Evolutionary conservation across 345 rosid species (phyloP).

Genomic region (Sisymbrium irio): DNA sequence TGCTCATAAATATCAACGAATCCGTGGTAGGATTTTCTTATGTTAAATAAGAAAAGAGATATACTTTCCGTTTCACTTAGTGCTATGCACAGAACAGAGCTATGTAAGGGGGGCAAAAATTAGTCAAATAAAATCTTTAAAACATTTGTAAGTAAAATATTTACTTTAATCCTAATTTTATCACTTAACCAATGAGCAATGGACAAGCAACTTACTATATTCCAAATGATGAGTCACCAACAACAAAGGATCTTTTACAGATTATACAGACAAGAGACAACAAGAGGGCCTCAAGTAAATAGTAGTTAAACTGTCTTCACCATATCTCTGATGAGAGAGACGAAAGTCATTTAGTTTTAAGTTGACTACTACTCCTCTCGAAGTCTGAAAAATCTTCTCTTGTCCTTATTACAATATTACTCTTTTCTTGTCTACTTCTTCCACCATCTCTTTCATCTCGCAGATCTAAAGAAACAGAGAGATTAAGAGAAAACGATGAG

Average conservation of each 20-base stretch:
- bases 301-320: constrained; percentile 27
- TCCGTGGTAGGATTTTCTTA: too few species aligned
- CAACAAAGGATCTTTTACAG: not conserved
- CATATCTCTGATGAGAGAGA: constrained; percentile 14
- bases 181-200: too few species aligned
- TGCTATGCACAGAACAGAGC: too few species aligned
- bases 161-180: not conserved
- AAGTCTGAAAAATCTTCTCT: constrained; percentile 19
- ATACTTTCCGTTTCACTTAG: too few species aligned
- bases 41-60: too few species aligned
- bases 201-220: not conserved
- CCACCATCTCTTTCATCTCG: constrained; percentile 9
- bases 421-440: not conserved
- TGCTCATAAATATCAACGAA: too few species aligned
- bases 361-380: constrained; percentile 33
- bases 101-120: too few species aligned
- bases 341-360: constrained; percentile 8
- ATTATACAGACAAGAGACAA: constrained; percentile 1
- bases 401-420: constrained; percentile 18
- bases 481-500: constrained; percentile 10
- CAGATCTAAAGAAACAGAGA: constrained; percentile 23
- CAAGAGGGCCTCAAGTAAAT: not conserved
- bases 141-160: too few species aligned
- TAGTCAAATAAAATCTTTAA: too few species aligned
- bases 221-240: not conserved